Evolutionary conservation across 768 basidiomycete genomes (phyloP).

Genomic region (Hypsizygus marmoreus): DNA sequence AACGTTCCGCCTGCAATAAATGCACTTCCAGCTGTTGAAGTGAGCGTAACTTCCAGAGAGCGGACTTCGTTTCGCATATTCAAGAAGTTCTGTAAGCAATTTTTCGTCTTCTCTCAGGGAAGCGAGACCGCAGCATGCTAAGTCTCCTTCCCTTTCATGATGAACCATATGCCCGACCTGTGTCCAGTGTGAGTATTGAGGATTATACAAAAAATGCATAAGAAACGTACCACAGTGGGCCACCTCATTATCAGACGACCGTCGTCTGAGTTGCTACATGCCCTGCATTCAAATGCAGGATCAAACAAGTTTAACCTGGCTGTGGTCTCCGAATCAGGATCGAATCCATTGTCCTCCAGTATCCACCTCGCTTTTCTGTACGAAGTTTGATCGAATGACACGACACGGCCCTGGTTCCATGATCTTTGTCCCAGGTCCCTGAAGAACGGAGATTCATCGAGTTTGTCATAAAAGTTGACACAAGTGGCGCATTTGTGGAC

Average conservation of each 20-base stretch:
- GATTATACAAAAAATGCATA: background rate
- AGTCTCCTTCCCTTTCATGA: background rate
- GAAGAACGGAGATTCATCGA: slow-evolving; percentile 2
- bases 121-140: background rate
- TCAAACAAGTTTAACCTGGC: background rate
- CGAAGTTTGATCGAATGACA: slow-evolving; percentile 6
- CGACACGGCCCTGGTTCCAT: slow-evolving; percentile 6
- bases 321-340: background rate
- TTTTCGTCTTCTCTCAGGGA: background rate
- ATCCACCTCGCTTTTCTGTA: slow-evolving; percentile 6
- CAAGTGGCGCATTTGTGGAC: slow-evolving; percentile 11
- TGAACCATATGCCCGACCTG: background rate
- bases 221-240: slow-evolving; percentile 10
- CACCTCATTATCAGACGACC: slow-evolving; percentile 18
- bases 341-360: slow-evolving; percentile 5
- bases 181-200: background rate
- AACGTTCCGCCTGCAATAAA: slow-evolving; percentile 5
- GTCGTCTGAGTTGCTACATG: slow-evolving; percentile 6
- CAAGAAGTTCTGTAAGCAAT: slow-evolving; percentile 1
- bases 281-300: slow-evolving; percentile 11
- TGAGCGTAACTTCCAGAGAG: slow-evolving; percentile 1
- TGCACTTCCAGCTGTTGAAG: slow-evolving; percentile 7
- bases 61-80: slow-evolving; percentile 8
- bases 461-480: background rate
- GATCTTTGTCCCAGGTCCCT: slow-evolving; percentile 1